phyloP scores from a whole-genome alignment of 2,329 filamentous ascomycete species.

The Capronia epimyces region DNA sequence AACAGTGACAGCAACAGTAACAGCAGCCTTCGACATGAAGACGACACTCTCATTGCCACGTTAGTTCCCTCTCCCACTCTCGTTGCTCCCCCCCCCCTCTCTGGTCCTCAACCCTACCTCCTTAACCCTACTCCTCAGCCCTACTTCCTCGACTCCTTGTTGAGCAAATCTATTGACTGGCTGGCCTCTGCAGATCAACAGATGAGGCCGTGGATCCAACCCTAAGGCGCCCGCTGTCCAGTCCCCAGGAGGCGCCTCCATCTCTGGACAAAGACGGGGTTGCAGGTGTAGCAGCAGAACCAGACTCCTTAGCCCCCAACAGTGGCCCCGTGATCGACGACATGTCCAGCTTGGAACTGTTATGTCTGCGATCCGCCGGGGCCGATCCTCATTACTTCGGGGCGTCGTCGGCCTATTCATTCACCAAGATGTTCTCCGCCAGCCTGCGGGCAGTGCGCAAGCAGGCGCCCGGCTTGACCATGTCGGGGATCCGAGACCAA shows the following conservation, averaged over 20 bases:
- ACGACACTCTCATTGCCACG: no score
- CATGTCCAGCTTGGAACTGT: constrained; percentile 8
- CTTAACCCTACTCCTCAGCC: no score
- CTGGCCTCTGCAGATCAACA: no score
- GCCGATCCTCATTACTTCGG: constrained; percentile 16
- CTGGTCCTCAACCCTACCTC: no score
- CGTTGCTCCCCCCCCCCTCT: no score
- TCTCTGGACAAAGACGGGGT: background rate
- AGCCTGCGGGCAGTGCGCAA: constrained; percentile 6
- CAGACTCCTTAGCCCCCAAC: background rate
- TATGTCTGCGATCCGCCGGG: constrained; percentile 9
- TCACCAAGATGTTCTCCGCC: constrained; percentile 8
- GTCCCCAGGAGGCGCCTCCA: no score
- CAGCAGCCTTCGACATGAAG: background rate
- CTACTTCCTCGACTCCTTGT: no score
- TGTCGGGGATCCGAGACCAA: constrained; percentile 5
- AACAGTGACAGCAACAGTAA: background rate
- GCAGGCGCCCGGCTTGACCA: constrained; percentile 7
- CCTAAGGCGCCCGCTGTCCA: no score
- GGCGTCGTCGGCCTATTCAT: constrained; percentile 9
- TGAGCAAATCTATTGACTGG: no score
- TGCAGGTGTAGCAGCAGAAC: background rate
- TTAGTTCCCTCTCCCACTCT: no score
- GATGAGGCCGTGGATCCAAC: no score
- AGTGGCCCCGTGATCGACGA: background rate